phyloP scores from a whole-genome alignment of 257 asterid genomes.

The Solanum neorickii region DNA sequence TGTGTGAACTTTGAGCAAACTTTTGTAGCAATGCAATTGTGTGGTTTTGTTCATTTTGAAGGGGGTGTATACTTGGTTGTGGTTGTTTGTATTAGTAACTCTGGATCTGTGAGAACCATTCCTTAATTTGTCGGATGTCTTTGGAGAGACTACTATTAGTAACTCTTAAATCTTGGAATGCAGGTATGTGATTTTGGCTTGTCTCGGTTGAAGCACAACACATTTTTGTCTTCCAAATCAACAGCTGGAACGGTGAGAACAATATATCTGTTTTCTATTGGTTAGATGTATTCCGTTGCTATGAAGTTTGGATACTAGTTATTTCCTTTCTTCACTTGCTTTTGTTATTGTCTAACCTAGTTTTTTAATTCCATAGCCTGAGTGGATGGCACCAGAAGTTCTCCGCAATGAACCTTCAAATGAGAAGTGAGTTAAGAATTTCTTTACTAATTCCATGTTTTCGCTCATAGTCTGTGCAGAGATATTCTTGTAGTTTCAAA shows the following conservation, averaged over 20 bases:
- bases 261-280: background rate
- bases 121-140: background rate
- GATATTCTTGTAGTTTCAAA: background rate
- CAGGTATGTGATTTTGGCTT: constrained; percentile 97
- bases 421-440: constrained; percentile 67
- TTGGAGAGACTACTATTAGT: background rate
- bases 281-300: background rate
- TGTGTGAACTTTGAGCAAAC: background rate
- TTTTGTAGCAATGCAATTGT: background rate
- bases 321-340: background rate
- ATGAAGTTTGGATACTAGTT: background rate
- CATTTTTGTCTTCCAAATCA: constrained; percentile 95
- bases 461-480: background rate
- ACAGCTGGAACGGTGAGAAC: constrained; percentile 95
- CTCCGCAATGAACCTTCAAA: constrained; percentile 97
- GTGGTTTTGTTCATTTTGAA: background rate
- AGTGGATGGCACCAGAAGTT: constrained; percentile 99
- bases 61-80: background rate
- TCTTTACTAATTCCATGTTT: background rate
- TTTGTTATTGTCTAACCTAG: background rate
- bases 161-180: constrained; percentile 6
- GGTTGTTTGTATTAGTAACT: background rate
- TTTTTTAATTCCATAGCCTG: constrained; percentile 48
- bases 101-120: background rate
- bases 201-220: constrained; percentile 98